Conservation (phyloP, 1,284 basidiomycete genomes). For the Laetiporus sulphureus region DNA sequence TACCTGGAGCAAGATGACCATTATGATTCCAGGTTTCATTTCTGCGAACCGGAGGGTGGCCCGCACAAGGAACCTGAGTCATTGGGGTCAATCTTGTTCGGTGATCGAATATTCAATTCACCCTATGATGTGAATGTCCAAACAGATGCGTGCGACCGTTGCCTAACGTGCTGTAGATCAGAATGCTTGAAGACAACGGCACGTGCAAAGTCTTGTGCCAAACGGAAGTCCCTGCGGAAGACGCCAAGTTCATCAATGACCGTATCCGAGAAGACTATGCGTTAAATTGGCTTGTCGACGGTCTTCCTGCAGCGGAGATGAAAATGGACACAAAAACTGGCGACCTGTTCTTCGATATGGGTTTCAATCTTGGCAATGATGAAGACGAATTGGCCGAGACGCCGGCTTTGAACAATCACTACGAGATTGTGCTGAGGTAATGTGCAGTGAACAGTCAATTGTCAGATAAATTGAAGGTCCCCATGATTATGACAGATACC, state of each 20-base stretch:
- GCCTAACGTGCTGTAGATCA: conserved; percentile 43
- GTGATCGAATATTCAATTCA: conserved; percentile 92
- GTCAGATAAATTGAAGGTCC: too few species aligned
- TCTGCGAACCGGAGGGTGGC: conserved; percentile 79
- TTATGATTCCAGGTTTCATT: conserved; percentile 81
- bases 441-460: conserved; percentile 11
- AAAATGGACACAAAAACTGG: conserved; percentile 72
- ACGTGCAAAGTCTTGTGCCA: conserved; percentile 79
- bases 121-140: conserved; percentile 72
- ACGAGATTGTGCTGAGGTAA: conserved; percentile 75
- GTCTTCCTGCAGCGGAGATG: conserved; percentile 90
- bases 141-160: not conserved
- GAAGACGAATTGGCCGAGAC: conserved; percentile 40
- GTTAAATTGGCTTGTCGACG: conserved; percentile 93
- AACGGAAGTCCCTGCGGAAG: conserved; percentile 53
- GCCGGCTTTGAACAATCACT: conserved; percentile 89
- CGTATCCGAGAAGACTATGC: conserved; percentile 92
- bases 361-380: conserved; percentile 74
- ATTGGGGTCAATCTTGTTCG: conserved; percentile 91
- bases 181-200: conserved; percentile 67
- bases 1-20: conserved; percentile 62
- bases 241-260: conserved; percentile 87
- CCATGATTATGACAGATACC: conserved; percentile 63
- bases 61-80: conserved; percentile 81
- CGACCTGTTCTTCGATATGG: conserved; percentile 88